These are phyloP conservation scores for Tagetes patula DNA, from an alignment of 129 eudicot species.

Conservation along the genomic window DNA sequence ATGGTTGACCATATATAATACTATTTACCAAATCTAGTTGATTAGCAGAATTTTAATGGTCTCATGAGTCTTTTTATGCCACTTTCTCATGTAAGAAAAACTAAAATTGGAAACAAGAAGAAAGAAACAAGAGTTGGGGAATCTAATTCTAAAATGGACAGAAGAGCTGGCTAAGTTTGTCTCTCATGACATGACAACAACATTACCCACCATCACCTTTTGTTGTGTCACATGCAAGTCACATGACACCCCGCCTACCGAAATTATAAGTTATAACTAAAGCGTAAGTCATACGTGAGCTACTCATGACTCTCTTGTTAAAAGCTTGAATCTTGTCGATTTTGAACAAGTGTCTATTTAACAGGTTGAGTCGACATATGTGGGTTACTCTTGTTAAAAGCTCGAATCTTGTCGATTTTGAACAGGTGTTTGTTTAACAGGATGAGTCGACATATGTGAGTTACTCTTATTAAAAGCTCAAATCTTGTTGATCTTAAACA, in stretches of 20 bases:
- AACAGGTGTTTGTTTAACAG: not conserved
- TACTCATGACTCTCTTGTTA: not conserved
- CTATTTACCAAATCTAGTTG: too few relatives aligned
- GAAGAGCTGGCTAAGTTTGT: constrained; percentile 44
- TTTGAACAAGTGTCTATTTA: not conserved
- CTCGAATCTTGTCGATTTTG: not conserved
- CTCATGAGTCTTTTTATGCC: too few relatives aligned
- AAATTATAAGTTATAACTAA: not conserved
- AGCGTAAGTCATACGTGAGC: too few relatives aligned
- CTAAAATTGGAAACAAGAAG: not conserved
- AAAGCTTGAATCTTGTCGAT: not conserved
- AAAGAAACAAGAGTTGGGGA: constrained; percentile 40
- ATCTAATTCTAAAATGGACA: constrained; percentile 39
- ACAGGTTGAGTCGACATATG: too few relatives aligned
- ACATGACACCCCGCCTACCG: not conserved
- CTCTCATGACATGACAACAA: constrained; percentile 42
- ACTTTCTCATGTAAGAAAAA: too few relatives aligned
- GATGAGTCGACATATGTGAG: too few relatives aligned
- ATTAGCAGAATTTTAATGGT: too few relatives aligned
- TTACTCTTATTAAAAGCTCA: not conserved
- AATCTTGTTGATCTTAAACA: not conserved
- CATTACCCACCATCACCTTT: constrained; percentile 38
- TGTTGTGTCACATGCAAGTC: constrained; percentile 32
- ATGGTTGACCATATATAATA: too few relatives aligned
- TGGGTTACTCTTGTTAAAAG: too few relatives aligned